phyloP scores from a whole-genome alignment of 345 rosid species.

The Eucalyptus marginata region DNA sequence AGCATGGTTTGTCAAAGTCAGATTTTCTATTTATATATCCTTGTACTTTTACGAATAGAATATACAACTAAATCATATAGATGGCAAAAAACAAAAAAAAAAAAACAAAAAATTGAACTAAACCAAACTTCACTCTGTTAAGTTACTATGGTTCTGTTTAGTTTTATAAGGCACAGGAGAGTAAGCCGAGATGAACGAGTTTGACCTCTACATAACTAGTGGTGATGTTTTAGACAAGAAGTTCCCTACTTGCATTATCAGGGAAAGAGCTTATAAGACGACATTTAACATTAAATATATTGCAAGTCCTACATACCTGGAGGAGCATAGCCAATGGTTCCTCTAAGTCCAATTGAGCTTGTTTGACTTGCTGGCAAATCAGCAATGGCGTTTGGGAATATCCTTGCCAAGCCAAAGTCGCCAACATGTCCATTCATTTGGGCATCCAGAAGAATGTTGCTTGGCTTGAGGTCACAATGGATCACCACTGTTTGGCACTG shows the following conservation, averaged over 20 bases:
- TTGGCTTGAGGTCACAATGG: conserved; percentile 12
- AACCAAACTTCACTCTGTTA: too few relatives aligned
- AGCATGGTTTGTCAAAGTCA: too few relatives aligned
- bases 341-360: background rate
- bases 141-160: too few relatives aligned
- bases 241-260: background rate
- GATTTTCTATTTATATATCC: too few relatives aligned
- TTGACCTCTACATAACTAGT: too few relatives aligned
- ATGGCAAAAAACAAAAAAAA: too few relatives aligned
- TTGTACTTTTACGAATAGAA: too few relatives aligned
- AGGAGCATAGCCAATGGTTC: background rate
- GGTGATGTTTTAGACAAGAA: background rate
- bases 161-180: too few relatives aligned
- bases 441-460: background rate
- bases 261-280: background rate
- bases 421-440: background rate
- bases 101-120: too few relatives aligned
- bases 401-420: conserved; percentile 1
- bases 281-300: background rate
- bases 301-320: background rate
- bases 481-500: background rate
- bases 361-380: background rate
- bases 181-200: too few relatives aligned
- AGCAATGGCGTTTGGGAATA: background rate
- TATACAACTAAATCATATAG: fast-evolving